Base-by-base conservation (phyloP, 2,329 filamentous ascomycete genomes). In the Phyllosticta ampelicida region DNA sequence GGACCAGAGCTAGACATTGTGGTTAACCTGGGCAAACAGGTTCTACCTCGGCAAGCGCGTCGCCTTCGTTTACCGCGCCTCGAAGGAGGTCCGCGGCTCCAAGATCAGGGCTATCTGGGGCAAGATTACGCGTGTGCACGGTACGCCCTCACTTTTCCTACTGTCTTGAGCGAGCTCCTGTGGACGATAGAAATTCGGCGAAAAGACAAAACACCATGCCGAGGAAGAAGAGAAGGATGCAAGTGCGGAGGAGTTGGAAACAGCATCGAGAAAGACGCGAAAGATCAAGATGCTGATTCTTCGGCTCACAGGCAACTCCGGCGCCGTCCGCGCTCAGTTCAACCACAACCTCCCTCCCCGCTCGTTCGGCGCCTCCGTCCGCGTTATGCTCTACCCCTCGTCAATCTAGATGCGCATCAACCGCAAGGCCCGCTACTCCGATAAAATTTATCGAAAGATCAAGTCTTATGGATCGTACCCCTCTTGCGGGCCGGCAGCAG, bases 1-100 rank as follows among this genome's bases (percentile, higher is more conserved):
- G n/a, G 23, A 18, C 21, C 5, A 21, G 13, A 11, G 29, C 26
- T 20, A 16, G 49, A 36, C 51, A 54, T 54, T 48, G 29, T 53
- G n/a, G 28, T 20, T 20, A 5, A 21, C n/a, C 21, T 4, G 9
- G 30, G 11, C 3, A 3, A n/a, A 61, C 64, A 79, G 76, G 80
- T 96, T 96, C 88, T 99, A 99, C 83, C 82, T 90, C 67, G 94
- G 94, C 80, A 99, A 99, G 88, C 91, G 91, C 82, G 86, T 97
- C 76, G 94, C 94, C 76, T 99, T 90, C 79, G 90, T 99, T 79
- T 99, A 97, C 85, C 90, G 91, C 75, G 92, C 86, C 70, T 86
- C 89, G 79, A 91, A 86, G 80, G 90, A 96, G 83, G 84, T 96
- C 74, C 89, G 92, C 73, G 94, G 94, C 76, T 92, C 90, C 77